Evolutionary conservation across 345 rosid species (phyloP).

Genomic region (Murraya koenigii): DNA sequence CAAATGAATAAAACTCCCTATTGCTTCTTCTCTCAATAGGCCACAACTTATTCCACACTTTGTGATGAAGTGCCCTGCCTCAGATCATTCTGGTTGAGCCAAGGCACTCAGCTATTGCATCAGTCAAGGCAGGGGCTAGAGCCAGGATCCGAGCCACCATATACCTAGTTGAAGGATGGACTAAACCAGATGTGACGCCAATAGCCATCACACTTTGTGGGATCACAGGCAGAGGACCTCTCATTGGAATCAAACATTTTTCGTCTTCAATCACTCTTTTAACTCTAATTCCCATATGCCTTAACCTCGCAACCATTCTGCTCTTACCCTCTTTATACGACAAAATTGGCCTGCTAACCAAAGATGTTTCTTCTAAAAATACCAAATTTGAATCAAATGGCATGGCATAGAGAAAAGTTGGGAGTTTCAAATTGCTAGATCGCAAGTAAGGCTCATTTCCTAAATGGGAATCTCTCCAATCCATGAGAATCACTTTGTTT

Average conservation of each 20-base stretch:
- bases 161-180: slow-evolving; percentile 74
- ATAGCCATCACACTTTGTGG: slow-evolving; percentile 65
- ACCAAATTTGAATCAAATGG: slow-evolving; percentile 51
- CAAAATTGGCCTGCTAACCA: slow-evolving; percentile 56
- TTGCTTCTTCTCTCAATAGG: not conserved
- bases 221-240: slow-evolving; percentile 61
- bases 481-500: slow-evolving; percentile 71
- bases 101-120: slow-evolving; percentile 56
- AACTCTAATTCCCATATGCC: slow-evolving; percentile 63
- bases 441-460: slow-evolving; percentile 60
- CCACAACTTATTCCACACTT: slow-evolving; percentile 42
- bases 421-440: slow-evolving; percentile 33
- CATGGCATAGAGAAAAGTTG: slow-evolving; percentile 66
- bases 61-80: slow-evolving; percentile 50
- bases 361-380: slow-evolving; percentile 62
- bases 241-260: slow-evolving; percentile 78
- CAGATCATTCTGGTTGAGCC: slow-evolving; percentile 65
- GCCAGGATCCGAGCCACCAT: slow-evolving; percentile 56
- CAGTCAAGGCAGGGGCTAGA: slow-evolving; percentile 44
- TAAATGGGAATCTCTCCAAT: slow-evolving; percentile 74
- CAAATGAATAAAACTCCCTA: slow-evolving; percentile 53
- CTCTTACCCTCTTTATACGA: slow-evolving; percentile 51
- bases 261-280: slow-evolving; percentile 54
- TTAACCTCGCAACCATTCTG: slow-evolving; percentile 66
- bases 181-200: slow-evolving; percentile 63